Base-by-base conservation (phyloP, 2,329 filamentous ascomycete species). In the Xylariaceae sp. region DNA sequence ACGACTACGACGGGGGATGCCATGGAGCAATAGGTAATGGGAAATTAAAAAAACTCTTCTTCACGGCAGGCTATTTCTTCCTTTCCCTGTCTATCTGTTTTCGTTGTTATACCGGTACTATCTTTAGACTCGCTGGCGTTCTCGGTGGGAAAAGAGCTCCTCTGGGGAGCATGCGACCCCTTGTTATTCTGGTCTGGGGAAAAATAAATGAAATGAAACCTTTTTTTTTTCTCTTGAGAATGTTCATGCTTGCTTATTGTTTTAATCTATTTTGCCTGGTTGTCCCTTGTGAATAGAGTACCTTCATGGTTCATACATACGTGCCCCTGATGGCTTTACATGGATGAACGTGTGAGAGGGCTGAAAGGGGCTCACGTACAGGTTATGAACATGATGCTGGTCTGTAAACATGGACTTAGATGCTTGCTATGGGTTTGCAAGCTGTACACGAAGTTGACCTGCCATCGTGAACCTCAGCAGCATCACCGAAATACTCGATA, bases 1-100 rank as follows among this genome's bases (percentile, higher is more conserved):
- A 68, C 59, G 39, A 70, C 62, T 35, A 15, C 68, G 6, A 15
- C 68, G 6, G 76, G 64, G 3, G 80, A 82, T 59, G 77, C 75
- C 55, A 84, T 85, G 82, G 75, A 81, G 72, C 77, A 80, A 68
- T 82, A 30, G 23, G 23, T 30, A 75, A 67, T 57, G 34, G 54
- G 39, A 56, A 45, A 6, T 15, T 41, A 10, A 30, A 13, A 23
- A 13, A 41, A 41, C n/a, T 15, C 5, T 45, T 45, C 5, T 45
- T 45, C 41, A 45, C 13, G 9, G 5, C 11, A 15, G 41, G 10
- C 41, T 41, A 10, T 41, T 13, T 41, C 37, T 41, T 41, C 37
- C 37, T 54, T 30, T 53, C 50, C 48, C 39, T 50, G 39, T 51
- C 41, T n/a, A n/a, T 41, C 9, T 41, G 9, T 41, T 13, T 41